Evolutionary conservation across 768 basidiomycete species (phyloP).

Genomic region (Naganishia onofrii): DNA sequence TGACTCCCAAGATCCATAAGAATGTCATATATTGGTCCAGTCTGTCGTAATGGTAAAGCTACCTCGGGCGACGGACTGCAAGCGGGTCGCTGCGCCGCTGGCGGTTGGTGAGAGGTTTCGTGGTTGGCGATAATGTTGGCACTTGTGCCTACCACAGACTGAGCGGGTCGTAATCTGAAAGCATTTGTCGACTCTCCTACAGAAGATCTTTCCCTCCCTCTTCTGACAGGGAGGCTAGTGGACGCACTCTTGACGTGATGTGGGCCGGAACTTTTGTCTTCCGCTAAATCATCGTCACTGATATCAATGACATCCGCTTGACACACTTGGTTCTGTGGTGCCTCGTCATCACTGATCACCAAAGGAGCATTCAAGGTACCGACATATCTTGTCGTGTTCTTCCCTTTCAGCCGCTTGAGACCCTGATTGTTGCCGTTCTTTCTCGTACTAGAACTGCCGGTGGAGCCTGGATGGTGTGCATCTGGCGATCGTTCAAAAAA

Average conservation of each 20-base stretch:
- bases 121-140: too few species aligned
- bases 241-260: too few species aligned
- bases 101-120: neutral
- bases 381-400: too few species aligned
- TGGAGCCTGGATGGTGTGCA: neutral
- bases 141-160: too few species aligned
- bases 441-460: neutral
- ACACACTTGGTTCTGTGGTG: slow-evolving; percentile 15
- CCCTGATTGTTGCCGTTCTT: neutral
- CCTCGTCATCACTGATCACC: slow-evolving; percentile 49
- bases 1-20: slow-evolving; percentile 6
- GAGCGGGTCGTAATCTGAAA: too few species aligned
- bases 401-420: neutral
- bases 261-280: neutral
- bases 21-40: neutral
- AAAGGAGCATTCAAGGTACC: slow-evolving; percentile 39
- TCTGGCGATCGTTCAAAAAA: slow-evolving; percentile 18
- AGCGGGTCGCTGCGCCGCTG: neutral
- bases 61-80: too few species aligned
- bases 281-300: slow-evolving; percentile 20
- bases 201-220: slow-evolving; percentile 12
- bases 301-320: slow-evolving; percentile 1
- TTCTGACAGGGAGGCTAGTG: slow-evolving; percentile 35
- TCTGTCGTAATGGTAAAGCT: neutral
- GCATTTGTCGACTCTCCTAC: neutral